Base-by-base conservation (phyloP, 1,139 yeast genomes). In the Geotrichum histeridarum region DNA sequence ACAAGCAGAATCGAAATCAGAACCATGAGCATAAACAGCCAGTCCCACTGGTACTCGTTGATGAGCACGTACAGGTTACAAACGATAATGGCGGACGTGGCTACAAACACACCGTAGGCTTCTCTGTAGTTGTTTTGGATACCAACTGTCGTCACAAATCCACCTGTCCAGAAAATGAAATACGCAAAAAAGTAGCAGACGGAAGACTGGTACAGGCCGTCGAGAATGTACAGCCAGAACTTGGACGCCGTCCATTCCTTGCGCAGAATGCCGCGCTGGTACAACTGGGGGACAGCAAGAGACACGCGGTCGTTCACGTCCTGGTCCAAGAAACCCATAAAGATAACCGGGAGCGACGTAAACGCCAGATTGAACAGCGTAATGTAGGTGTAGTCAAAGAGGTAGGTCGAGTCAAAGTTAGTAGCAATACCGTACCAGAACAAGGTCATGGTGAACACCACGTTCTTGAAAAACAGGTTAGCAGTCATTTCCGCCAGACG, bases 401-500 rank as follows among this genome's bases (percentile, higher is more conserved):
- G 74, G 68, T 93, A 93, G 1, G 97, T 77, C 14, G 97, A 96
- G 71, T 93, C 99, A 67, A 87, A 93, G 68, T 86, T 79, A 67
- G 81, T 80, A 72, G 78, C 87, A 53, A 89, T 78, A 64, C 96
- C 96, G 70, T 84, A 93, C 98, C 98, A 93, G 69, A 90, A 93
- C 61, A 90, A 75, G 0, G 97, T 84, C 64, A 91, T 68, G 0
- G 96, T 84, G 74, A 90, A 93, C 63, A 88, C 84, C 55, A 88
- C 90, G 68, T 93, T 93, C 72, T 93, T 93, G 75, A 84, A 93
- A 67, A 93, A 93, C 73, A 93, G 89, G 66, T 84, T 80, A 33
- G 98, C 97, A 67, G 90, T 85, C 96, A 91, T 90, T 70, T 91
- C 98, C 39, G 95, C 82, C 51, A 93, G 76, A 62, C 98, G 77